Evolutionary conservation across 805 yeast genomes (phyloP).

Genomic region (Ogataea minuta): DNA sequence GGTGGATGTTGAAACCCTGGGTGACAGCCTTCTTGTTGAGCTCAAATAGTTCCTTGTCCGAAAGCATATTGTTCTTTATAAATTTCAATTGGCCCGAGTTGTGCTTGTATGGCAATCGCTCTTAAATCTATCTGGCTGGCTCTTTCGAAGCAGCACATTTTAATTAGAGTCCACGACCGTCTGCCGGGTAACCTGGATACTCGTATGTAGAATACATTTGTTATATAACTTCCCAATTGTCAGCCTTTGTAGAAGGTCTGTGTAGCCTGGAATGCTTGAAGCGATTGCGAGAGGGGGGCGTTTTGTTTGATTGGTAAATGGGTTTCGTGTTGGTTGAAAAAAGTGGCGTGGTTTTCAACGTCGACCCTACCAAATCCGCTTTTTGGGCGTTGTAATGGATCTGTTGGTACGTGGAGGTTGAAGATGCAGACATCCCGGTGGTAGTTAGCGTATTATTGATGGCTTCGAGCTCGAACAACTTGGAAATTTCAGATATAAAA

Average conservation of each 20-base stretch:
- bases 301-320: constrained; percentile 11
- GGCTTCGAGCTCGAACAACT: constrained; percentile 11
- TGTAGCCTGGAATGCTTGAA: constrained; percentile 7
- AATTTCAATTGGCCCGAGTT: constrained; percentile 11
- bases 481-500: constrained; percentile 12
- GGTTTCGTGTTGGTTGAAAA: constrained; percentile 14
- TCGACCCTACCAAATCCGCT: constrained; percentile 4
- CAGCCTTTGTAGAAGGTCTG: constrained; percentile 9
- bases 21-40: constrained; percentile 90
- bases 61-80: constrained; percentile 27
- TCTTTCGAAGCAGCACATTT: constrained; percentile 15
- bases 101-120: constrained; percentile 9
- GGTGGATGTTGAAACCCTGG: constrained; percentile 86
- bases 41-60: constrained; percentile 50
- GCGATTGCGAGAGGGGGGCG: constrained; percentile 3
- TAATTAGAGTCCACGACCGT: constrained; percentile 8
- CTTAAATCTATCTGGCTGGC: constrained; percentile 14
- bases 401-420: constrained; percentile 18
- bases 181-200: constrained; percentile 8
- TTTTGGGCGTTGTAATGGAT: constrained; percentile 2
- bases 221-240: constrained; percentile 29
- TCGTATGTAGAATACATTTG: not conserved
- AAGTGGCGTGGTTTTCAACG: constrained; percentile 13
- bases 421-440: constrained; percentile 12
- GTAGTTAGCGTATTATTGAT: constrained; percentile 10